phyloP scores from a whole-genome alignment of 75 land plant genomes.

The Pinus taeda region DNA sequence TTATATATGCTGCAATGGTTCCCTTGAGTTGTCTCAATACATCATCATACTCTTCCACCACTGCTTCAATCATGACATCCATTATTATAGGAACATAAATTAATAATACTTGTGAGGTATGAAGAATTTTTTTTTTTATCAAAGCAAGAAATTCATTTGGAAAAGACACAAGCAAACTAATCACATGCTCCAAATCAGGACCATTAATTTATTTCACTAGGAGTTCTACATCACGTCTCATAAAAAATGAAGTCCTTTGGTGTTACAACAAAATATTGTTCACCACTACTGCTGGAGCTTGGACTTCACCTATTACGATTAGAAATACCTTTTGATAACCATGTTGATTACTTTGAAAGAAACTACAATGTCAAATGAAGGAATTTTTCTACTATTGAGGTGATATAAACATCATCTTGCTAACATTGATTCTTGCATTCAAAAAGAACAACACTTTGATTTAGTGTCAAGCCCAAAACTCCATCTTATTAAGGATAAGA shows the following conservation, averaged over 20 bases:
- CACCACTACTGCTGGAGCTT: too few relatives aligned
- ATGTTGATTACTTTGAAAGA: slow-evolving; percentile 49
- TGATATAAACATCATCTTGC: slow-evolving; percentile 76
- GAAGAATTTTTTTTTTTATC: slow-evolving; percentile 59
- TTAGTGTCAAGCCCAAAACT: slow-evolving; percentile 33
- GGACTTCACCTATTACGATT: too few relatives aligned
- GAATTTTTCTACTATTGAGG: slow-evolving; percentile 81
- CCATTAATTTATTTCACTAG: too few relatives aligned
- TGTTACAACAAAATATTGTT: too few relatives aligned
- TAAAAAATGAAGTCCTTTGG: too few relatives aligned
- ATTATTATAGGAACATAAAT: slow-evolving; percentile 43
- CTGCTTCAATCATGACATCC: slow-evolving; percentile 49
- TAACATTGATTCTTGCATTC: slow-evolving; percentile 82
- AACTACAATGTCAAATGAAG: slow-evolving; percentile 80
- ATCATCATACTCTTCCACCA: slow-evolving; percentile 87
- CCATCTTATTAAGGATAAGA: slow-evolving; percentile 23
- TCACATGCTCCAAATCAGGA: too few relatives aligned
- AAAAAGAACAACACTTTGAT: slow-evolving; percentile 56
- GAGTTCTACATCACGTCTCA: too few relatives aligned
- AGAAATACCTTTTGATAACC: too few relatives aligned
- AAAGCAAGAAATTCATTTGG: slow-evolving; percentile 45
- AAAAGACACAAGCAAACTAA: slow-evolving; percentile 27
- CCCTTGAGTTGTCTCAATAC: slow-evolving; percentile 81
- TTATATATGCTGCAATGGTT: slow-evolving; percentile 81
- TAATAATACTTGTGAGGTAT: slow-evolving; percentile 42